Conservation (phyloP, 257 asterid genomes). For the Galeopsis tetrahit region DNA sequence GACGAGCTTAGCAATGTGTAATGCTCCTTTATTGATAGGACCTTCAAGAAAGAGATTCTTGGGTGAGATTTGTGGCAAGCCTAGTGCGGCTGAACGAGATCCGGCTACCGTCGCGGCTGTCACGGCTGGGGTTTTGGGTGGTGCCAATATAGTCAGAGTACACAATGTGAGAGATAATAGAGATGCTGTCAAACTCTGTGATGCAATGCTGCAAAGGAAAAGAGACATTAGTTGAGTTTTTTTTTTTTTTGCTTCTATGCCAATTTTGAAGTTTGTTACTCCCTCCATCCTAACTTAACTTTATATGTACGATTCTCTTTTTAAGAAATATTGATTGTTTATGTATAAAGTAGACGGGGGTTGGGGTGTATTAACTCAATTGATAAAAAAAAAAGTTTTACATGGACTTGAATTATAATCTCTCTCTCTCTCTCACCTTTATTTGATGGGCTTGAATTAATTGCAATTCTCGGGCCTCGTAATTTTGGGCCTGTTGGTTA, state of each 20-base stretch:
- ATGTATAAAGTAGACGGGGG: too few relatives aligned
- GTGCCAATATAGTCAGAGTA: slow-evolving; percentile 88
- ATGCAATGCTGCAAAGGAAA: slow-evolving; percentile 71
- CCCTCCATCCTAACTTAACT: too few relatives aligned
- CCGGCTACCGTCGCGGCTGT: slow-evolving; percentile 78
- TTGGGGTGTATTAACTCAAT: too few relatives aligned
- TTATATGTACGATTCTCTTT: too few relatives aligned
- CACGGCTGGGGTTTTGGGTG: slow-evolving; percentile 66
- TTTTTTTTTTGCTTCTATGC: neutral
- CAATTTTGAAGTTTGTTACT: too few relatives aligned
- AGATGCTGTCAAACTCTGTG: slow-evolving; percentile 84
- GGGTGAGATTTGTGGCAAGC: slow-evolving; percentile 69
- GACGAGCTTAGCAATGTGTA: slow-evolving; percentile 69
- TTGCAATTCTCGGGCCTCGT: neutral
- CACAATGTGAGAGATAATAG: slow-evolving; percentile 71
- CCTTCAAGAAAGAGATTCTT: slow-evolving; percentile 92
- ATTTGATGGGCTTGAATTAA: too few relatives aligned
- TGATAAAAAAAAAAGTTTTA: too few relatives aligned
- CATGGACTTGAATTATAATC: too few relatives aligned
- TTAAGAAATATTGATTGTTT: too few relatives aligned
- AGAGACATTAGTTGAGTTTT: slow-evolving; percentile 5
- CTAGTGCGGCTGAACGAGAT: slow-evolving; percentile 65
- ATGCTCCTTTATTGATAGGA: slow-evolving; percentile 75
- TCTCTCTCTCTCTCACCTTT: too few relatives aligned
- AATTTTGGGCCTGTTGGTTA: neutral